Evolutionary conservation across 805 yeast genomes (phyloP).

Genomic region (Candida tammaniensis): DNA sequence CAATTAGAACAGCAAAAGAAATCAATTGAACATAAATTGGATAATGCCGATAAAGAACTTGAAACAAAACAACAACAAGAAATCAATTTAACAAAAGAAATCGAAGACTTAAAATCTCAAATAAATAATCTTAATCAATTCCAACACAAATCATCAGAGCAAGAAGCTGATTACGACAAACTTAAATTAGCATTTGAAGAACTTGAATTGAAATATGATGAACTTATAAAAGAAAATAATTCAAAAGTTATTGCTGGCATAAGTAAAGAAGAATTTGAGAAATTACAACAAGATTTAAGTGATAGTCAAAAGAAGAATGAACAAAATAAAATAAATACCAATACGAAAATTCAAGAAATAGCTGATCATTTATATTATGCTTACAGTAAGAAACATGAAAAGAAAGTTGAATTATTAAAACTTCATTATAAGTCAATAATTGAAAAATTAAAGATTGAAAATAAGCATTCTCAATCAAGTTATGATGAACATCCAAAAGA

Average conservation of each 20-base stretch:
- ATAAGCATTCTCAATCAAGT: conserved; percentile 18
- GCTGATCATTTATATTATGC: conserved; percentile 71
- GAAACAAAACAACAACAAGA: conserved; percentile 9
- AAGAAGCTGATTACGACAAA: too few relatives aligned
- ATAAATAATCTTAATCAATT: background rate
- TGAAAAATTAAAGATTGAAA: conserved; percentile 42
- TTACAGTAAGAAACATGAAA: conserved; percentile 74
- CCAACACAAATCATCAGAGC: conserved; percentile 14
- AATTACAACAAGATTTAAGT: too few relatives aligned
- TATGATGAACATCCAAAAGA: too few relatives aligned
- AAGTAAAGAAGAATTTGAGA: too few relatives aligned
- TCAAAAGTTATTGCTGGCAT: too few relatives aligned
- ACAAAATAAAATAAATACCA: conserved; percentile 47
- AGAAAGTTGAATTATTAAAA: conserved; percentile 59
- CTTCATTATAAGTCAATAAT: conserved; percentile 28
- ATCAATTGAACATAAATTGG: background rate
- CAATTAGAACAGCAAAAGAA: conserved; percentile 1
- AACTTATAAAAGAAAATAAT: too few relatives aligned
- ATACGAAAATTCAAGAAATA: conserved; percentile 54
- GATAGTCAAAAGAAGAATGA: too few relatives aligned
- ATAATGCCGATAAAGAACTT: background rate
- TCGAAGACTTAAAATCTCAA: conserved; percentile 18
- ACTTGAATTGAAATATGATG: too few relatives aligned
- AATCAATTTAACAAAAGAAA: conserved; percentile 9
- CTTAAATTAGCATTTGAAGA: too few relatives aligned